A percentile compares a stretch with the other conserved stretches of the same genome.
Conservation (phyloP, 805 yeast species). For the Groenewaldozyma salmanticensis region DNA sequence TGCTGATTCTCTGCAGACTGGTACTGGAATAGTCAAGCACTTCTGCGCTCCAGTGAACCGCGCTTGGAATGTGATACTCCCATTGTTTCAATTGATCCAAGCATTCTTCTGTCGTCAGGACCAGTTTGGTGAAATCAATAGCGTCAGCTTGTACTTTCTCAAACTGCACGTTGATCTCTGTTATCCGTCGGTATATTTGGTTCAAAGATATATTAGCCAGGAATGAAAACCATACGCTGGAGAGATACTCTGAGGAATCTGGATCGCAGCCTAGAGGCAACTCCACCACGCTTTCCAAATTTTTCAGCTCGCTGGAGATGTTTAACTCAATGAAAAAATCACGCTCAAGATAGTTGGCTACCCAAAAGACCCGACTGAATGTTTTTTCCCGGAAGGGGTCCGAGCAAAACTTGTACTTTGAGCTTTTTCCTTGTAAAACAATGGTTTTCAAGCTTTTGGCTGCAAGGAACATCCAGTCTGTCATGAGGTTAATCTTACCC, state of each 20-base stretch:
- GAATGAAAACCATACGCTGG: background rate
- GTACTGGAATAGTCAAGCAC: background rate
- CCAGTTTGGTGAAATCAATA: background rate
- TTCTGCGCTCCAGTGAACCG: background rate
- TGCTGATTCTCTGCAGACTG: background rate
- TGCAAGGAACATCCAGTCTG: background rate
- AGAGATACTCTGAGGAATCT: background rate
- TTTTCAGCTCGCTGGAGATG: background rate
- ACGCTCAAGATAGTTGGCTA: background rate
- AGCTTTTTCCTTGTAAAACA: background rate
- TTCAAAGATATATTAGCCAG: background rate
- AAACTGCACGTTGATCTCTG: background rate
- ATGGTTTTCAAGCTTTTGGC: background rate
- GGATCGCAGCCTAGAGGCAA: background rate
- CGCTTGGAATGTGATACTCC: background rate
- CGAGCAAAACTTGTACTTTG: background rate
- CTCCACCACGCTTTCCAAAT: background rate
- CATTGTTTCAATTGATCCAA: background rate
- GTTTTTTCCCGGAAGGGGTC: background rate
- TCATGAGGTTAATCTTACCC: background rate
- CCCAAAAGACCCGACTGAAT: slow-evolving; percentile 1
- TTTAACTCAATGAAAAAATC: background rate
- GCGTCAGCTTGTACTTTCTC: background rate
- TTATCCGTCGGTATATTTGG: background rate
- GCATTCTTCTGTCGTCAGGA: background rate